These are phyloP conservation scores for Cerioporus squamosus DNA, from an alignment of 1,284 basidiomycete species.

Conservation along the genomic window DNA sequence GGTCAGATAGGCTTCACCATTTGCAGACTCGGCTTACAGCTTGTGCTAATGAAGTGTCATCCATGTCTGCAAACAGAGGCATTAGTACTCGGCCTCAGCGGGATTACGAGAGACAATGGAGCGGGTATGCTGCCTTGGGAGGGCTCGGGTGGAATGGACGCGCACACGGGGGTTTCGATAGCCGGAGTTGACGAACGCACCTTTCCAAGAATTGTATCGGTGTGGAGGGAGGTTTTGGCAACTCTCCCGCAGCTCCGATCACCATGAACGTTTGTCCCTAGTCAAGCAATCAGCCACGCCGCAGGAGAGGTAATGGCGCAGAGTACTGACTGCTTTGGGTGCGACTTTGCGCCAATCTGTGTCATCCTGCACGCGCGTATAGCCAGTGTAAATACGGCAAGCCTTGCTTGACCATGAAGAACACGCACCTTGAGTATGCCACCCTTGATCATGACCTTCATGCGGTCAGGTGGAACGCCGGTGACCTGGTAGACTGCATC, in stretches of 20 bases:
- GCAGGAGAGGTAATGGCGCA: background rate
- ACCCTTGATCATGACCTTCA: slow-evolving; percentile 98
- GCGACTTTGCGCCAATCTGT: slow-evolving; percentile 83
- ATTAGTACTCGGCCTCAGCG: too few relatives aligned
- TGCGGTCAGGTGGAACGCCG: slow-evolving; percentile 87
- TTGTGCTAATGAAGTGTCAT: slow-evolving; percentile 79
- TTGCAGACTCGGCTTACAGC: slow-evolving; percentile 54
- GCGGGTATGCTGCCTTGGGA: too few relatives aligned
- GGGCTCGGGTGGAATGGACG: background rate
- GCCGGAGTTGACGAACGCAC: slow-evolving; percentile 35
- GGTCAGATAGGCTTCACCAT: too few relatives aligned
- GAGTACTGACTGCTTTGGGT: slow-evolving; percentile 69
- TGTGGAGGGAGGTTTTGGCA: slow-evolving; percentile 85
- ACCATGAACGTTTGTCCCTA: slow-evolving; percentile 85
- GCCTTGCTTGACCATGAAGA: background rate
- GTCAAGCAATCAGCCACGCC: background rate
- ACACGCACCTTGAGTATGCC: slow-evolving; percentile 81
- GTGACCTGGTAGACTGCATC: slow-evolving; percentile 81
- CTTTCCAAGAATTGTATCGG: slow-evolving; percentile 85
- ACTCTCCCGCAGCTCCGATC: slow-evolving; percentile 90
- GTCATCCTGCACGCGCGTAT: slow-evolving; percentile 67
- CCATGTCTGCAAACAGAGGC: slow-evolving; percentile 66
- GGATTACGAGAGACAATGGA: too few relatives aligned
- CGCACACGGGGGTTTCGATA: background rate
- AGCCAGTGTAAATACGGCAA: background rate